phyloP scores from a whole-genome alignment of 2,329 filamentous ascomycete genomes.

The Ophiostoma sp. region DNA sequence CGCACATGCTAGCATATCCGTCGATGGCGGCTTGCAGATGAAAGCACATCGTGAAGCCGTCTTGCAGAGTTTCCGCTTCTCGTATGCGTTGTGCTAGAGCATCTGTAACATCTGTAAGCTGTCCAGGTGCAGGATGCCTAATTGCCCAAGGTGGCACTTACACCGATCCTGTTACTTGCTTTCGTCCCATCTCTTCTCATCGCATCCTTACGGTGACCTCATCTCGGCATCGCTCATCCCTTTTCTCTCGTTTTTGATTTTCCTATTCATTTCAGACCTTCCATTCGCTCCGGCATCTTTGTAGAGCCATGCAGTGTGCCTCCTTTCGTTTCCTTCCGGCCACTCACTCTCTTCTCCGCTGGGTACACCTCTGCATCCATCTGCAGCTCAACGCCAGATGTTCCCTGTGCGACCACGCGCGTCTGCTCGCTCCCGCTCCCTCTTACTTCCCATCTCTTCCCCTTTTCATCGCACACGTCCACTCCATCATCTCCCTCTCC shows the following conservation, averaged over 20 bases:
- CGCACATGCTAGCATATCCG: background rate
- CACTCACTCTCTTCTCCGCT: background rate
- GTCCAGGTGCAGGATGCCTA: background rate
- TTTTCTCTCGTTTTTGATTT: background rate
- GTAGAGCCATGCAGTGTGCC: constrained; percentile 2
- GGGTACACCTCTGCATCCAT: background rate
- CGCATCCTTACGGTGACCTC: background rate
- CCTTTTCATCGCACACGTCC: background rate
- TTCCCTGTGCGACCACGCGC: background rate
- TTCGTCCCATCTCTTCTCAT: background rate
- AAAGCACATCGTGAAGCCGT: background rate
- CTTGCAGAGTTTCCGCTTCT: background rate
- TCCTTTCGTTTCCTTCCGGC: background rate
- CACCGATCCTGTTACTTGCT: background rate
- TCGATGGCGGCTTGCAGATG: background rate
- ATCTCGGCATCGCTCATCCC: background rate
- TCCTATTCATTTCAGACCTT: background rate
- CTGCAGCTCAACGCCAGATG: background rate
- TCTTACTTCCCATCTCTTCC: background rate
- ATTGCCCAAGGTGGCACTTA: constrained; percentile 5
- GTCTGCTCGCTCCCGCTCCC: background rate
- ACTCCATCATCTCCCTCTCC: background rate
- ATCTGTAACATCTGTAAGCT: background rate
- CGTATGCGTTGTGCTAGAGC: background rate
- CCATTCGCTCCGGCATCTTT: background rate